A percentile compares a stretch with the other conserved stretches of the same genome.
Conservation (phyloP, 768 basidiomycete genomes). For the Phaeotremella skinneri region DNA sequence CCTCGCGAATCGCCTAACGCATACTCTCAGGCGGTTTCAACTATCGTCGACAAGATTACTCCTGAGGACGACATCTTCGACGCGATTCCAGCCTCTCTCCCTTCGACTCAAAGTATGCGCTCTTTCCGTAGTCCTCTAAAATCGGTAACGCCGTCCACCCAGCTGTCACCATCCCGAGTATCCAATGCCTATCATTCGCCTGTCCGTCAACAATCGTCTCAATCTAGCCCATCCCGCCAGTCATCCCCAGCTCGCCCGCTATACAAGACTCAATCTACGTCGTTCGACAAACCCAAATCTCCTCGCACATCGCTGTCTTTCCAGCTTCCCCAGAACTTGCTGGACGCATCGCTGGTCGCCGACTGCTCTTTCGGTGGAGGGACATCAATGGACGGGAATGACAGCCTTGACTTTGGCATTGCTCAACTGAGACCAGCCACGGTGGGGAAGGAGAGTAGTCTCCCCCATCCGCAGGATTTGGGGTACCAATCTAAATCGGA, state of each 20-base stretch:
- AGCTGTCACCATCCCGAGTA: too few relatives aligned
- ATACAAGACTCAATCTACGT: background rate
- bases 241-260: background rate
- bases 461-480: too few relatives aligned
- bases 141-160: too few relatives aligned
- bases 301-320: background rate
- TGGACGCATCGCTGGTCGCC: constrained; percentile 16
- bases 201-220: background rate
- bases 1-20: too few relatives aligned
- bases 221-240: background rate
- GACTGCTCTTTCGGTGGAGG: constrained; percentile 14
- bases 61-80: too few relatives aligned
- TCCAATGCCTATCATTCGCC: background rate
- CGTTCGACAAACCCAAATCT: background rate
- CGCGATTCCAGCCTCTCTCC: too few relatives aligned
- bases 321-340: background rate
- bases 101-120: too few relatives aligned
- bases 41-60: too few relatives aligned
- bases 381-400: constrained; percentile 7
- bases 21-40: too few relatives aligned
- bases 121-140: too few relatives aligned
- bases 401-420: constrained; percentile 16
- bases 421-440: constrained; percentile 8
- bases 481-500: too few relatives aligned
- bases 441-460: too few relatives aligned